Evolutionary conservation across 2,329 filamentous ascomycete genomes (phyloP).

Genomic region (Sporothrix globosa): DNA sequence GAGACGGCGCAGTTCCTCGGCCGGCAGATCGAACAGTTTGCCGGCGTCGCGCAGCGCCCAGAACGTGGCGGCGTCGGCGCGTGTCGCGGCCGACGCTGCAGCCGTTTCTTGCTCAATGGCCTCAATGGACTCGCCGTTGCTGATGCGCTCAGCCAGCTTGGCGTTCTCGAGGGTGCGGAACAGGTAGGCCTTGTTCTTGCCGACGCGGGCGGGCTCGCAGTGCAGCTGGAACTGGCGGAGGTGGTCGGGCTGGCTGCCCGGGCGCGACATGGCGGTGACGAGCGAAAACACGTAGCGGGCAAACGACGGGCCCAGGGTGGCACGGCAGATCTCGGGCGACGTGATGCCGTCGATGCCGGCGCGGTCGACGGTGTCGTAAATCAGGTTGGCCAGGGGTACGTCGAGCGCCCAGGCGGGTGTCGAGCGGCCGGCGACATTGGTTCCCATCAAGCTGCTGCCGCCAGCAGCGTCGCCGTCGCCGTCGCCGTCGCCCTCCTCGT

Average conservation of each 20-base stretch:
- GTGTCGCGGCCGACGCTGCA: neutral
- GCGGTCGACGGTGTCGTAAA: constrained; percentile 44
- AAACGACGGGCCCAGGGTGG: constrained; percentile 45
- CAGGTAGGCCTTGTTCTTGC: constrained; percentile 50
- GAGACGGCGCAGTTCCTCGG: neutral
- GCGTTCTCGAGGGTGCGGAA: constrained; percentile 39
- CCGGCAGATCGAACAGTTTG: neutral
- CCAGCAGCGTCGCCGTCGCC: neutral
- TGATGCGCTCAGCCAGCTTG: constrained; percentile 5
- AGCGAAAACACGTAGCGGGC: constrained; percentile 44
- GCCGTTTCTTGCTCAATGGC: neutral
- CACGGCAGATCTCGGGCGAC: constrained; percentile 44
- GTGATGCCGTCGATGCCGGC: constrained; percentile 44
- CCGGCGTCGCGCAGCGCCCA: constrained; percentile 5
- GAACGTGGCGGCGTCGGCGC: neutral
- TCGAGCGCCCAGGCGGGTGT: constrained; percentile 42
- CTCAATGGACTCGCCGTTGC: constrained; percentile 6
- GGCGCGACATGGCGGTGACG: constrained; percentile 42
- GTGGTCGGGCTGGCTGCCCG: constrained; percentile 47
- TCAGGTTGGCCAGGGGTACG: constrained; percentile 43
- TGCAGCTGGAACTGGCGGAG: constrained; percentile 47
- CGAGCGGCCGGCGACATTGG: neutral
- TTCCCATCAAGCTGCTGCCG: neutral
- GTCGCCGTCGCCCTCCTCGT: constrained; percentile 17
- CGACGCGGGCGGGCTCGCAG: constrained; percentile 45